A percentile compares a stretch with the other conserved stretches of the same genome.
phyloP scores from a whole-genome alignment of 805 yeast genomes.

The Lachancea thermotolerans region DNA sequence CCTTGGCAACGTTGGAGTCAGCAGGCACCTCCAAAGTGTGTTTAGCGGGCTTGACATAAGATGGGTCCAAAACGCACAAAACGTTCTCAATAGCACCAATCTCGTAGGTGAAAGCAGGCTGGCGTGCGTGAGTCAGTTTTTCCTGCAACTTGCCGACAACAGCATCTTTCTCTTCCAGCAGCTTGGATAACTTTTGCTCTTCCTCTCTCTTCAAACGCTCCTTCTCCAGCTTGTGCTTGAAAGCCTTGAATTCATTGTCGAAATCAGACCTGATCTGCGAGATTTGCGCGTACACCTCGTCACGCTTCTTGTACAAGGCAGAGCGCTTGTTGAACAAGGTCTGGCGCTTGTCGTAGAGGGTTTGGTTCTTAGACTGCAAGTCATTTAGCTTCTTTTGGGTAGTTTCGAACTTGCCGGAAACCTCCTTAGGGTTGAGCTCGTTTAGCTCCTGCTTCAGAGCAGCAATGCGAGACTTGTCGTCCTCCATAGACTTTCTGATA shows the following conservation, averaged over 20 bases:
- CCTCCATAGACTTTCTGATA: slow-evolving; percentile 72
- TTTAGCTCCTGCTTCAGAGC: slow-evolving; percentile 65
- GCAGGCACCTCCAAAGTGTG: slow-evolving; percentile 29
- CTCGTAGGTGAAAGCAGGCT: slow-evolving; percentile 83
- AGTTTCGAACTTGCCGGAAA: slow-evolving; percentile 60
- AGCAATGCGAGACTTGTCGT: slow-evolving; percentile 66
- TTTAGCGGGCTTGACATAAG: slow-evolving; percentile 53
- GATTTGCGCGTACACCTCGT: slow-evolving; percentile 59
- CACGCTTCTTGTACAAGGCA: slow-evolving; percentile 59
- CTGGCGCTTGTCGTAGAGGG: slow-evolving; percentile 60
- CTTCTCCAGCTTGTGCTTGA: slow-evolving; percentile 58
- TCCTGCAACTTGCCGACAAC: slow-evolving; percentile 58
- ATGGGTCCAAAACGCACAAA: slow-evolving; percentile 70
- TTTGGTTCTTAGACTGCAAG: slow-evolving; percentile 52
- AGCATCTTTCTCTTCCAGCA: slow-evolving; percentile 43
- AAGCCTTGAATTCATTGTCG: slow-evolving; percentile 67
- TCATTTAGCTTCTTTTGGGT: slow-evolving; percentile 65
- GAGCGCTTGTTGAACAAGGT: slow-evolving; percentile 58
- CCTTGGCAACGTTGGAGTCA: slow-evolving; percentile 22
- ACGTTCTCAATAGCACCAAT: slow-evolving; percentile 68
- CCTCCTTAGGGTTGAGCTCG: slow-evolving; percentile 51
- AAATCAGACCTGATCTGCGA: slow-evolving; percentile 65
- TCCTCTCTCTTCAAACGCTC: slow-evolving; percentile 65
- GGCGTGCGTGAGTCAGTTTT: slow-evolving; percentile 60
- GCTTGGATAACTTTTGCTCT: slow-evolving; percentile 43